Evolutionary conservation across 768 basidiomycete genomes (phyloP), one percentile per base, ranked within the genome.

Genomic region (Dentipellis sp.): DNA sequence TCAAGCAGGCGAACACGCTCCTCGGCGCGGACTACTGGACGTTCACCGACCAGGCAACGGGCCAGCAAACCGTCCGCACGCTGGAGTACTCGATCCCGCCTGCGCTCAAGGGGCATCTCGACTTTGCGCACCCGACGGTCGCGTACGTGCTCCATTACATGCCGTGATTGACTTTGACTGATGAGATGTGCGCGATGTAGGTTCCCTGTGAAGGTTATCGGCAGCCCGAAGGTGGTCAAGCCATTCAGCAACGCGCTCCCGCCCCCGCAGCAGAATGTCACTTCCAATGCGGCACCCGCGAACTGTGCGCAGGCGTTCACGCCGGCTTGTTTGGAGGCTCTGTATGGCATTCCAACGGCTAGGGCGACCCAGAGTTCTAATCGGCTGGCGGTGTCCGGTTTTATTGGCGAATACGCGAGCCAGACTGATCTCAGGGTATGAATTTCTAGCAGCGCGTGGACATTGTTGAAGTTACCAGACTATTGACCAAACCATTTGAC

Each of bases 291-390:
- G 1, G 38, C 40, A 5, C 52, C 52, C 11, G n/a, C 40, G 21
- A 21, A 19, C 23, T 53, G 52, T 19, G 22, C 19, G 5, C 19
- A n/a, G 16, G 49, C 38, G 7, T 54, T 68, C 50, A 69, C 66
- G 3, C 69, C 70, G 0, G 55, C 63, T 2, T 71, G 67, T 38
- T 39, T 72, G 8, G 68, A 71, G 50, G 67, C 66, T 10, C 49
- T 72, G 9, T 74, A 72, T 57, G 66, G 68, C 21, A 67, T 74
- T 45, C 71, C 72, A 1, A 60, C 67, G 17, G 66, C 71, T 1
- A 48, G 60, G 1, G 67, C 67, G 6, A 65, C n/a, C 4, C 48
- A 7, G 46, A 56, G 14, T 4, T 14, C n/a, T 12, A 69, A 68
- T 57, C 48, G 42, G 42, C 58, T 72, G 34, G 67, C 52, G 12